Percentiles rank a stretch among this genome's conserved stretches.
Conservation (phyloP, 345 rosid genomes). For the Acer yangbiense region DNA sequence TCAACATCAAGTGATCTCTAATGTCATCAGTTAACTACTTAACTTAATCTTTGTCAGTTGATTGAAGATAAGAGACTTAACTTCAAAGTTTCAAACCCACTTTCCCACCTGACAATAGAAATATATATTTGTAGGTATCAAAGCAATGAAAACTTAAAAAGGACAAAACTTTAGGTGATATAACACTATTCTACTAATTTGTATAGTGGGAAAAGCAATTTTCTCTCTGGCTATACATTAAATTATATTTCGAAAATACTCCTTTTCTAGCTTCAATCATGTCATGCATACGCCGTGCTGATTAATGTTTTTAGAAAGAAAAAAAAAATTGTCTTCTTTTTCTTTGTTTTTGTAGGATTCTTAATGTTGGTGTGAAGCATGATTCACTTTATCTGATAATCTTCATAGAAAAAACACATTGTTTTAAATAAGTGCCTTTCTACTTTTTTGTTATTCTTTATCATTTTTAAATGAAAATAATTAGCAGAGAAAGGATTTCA, state of each 20-base stretch:
- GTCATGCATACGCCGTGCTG: not conserved
- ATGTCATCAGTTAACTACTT: not conserved
- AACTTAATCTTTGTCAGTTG: not conserved
- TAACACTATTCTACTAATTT: not conserved
- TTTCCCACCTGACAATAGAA: not conserved
- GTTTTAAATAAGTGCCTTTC: not conserved
- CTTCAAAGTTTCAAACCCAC: constrained; percentile 3
- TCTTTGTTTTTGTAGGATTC: not conserved
- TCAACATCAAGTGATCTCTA: not conserved
- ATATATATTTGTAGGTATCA: not conserved
- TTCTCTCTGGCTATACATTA: not conserved
- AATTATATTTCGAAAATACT: not conserved
- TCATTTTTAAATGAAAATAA: not conserved
- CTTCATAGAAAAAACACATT: not conserved
- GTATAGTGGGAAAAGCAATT: not conserved
- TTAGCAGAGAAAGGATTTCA: not conserved
- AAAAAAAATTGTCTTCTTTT: not conserved
- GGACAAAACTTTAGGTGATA: not conserved
- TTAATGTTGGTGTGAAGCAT: not conserved
- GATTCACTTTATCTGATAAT: not conserved
- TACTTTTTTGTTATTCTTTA: not conserved
- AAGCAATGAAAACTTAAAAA: not conserved
- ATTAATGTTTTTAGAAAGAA: not conserved
- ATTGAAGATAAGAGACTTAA: not conserved
- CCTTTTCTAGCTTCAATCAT: not conserved